phyloP scores from a whole-genome alignment of 2,329 filamentous ascomycete genomes.

The Phyllosticta paracitricarpa region DNA sequence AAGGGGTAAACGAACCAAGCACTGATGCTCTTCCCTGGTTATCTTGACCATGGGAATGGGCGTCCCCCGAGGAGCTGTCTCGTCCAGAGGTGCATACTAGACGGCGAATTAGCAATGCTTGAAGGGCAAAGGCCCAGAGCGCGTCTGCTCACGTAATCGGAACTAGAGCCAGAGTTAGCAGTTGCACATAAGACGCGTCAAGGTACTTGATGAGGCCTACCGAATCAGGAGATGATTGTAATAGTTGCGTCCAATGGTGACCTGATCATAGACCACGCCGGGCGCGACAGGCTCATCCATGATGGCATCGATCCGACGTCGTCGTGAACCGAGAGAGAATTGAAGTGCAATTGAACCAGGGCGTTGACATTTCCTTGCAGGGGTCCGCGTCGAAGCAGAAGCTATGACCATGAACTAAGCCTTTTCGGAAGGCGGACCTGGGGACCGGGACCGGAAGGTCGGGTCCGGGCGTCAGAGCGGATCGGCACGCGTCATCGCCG shows the following conservation, averaged over 20 bases:
- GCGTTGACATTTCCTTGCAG: not conserved
- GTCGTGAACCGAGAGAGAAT: not conserved
- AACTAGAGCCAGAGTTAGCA: not conserved
- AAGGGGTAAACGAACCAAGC: conserved; percentile 1
- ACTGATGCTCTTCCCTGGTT: not conserved
- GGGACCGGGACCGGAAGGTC: not conserved
- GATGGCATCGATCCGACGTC: not conserved
- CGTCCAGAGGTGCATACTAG: not conserved
- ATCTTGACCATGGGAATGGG: not conserved
- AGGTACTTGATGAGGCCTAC: not conserved
- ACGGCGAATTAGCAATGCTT: not conserved
- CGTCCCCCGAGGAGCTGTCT: not conserved
- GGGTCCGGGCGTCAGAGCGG: not conserved
- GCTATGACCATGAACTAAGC: conserved; percentile 2
- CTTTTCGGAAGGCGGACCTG: not conserved
- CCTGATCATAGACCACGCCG: not conserved
- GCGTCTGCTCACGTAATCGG: not conserved
- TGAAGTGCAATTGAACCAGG: not conserved
- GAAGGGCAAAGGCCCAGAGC: not conserved
- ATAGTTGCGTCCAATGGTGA: not conserved
- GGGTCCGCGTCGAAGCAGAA: conserved; percentile 2
- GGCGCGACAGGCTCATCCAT: not conserved
- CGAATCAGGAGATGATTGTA: not conserved
- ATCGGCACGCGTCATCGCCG: conserved; percentile 3
- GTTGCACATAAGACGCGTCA: not conserved